Conservation (phyloP, 2,329 filamentous ascomycete species). For the Nakataea oryzae region DNA sequence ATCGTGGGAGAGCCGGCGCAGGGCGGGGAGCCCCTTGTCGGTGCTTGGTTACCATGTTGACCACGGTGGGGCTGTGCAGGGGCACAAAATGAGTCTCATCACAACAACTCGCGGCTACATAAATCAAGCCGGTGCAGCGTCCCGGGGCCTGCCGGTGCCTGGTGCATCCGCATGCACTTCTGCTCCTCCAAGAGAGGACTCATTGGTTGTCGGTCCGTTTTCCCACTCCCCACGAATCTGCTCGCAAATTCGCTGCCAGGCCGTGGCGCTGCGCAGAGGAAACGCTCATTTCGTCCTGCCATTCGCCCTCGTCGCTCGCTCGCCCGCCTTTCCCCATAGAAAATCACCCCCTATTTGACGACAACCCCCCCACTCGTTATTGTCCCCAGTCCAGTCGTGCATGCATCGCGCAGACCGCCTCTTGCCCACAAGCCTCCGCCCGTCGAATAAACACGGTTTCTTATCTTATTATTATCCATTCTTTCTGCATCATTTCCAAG, state of each 20-base stretch:
- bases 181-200: not conserved
- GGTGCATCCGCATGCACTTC: not conserved
- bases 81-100: constrained; percentile 9
- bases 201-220: not conserved
- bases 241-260: constrained; percentile 2
- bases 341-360: not conserved
- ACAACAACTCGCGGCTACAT: constrained; percentile 3
- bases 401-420: not conserved
- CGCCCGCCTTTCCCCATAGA: not conserved
- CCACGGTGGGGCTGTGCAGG: not conserved
- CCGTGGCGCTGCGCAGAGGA: constrained; percentile 1
- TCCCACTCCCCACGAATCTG: not conserved
- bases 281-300: constrained; percentile 1
- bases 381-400: not conserved
- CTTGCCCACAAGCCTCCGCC: not conserved
- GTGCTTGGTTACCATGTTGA: constrained; percentile 1
- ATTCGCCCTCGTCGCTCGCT: not conserved
- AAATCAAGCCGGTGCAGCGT: not conserved
- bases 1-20: not conserved
- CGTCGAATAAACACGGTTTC: not conserved
- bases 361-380: not conserved
- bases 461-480: not conserved
- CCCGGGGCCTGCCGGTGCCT: not conserved
- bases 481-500: not conserved
- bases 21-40: not conserved